Evolutionary conservation across 2,329 filamentous ascomycete species (phyloP).

Genomic region (Calonectria fujianensis): DNA sequence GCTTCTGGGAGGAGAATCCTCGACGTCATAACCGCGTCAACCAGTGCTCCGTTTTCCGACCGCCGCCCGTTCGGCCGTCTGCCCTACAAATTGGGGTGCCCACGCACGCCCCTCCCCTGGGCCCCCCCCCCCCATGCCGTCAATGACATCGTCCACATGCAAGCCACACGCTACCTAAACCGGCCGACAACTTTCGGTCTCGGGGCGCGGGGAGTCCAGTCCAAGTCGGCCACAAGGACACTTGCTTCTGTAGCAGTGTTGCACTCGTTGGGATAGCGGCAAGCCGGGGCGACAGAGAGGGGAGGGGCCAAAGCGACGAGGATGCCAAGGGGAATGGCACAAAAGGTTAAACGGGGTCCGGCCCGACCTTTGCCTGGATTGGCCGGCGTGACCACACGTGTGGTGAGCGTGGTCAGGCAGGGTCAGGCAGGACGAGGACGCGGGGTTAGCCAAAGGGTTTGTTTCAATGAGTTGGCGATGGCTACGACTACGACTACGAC

Average conservation of each 20-base stretch:
- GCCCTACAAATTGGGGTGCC: constrained; percentile 6
- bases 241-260: constrained; percentile 17
- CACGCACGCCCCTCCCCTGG: constrained; percentile 10
- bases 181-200: constrained; percentile 14
- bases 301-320: constrained; percentile 3
- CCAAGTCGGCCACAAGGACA: constrained; percentile 12
- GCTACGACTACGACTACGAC: not conserved
- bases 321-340: constrained; percentile 6
- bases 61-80: constrained; percentile 2
- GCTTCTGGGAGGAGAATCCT: not conserved
- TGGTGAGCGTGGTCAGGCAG: constrained; percentile 5
- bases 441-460: constrained; percentile 12
- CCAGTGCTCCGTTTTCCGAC: constrained; percentile 8
- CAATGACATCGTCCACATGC: constrained; percentile 50
- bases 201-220: constrained; percentile 7
- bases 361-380: constrained; percentile 25
- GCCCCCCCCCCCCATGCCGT: not conserved
- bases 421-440: not conserved
- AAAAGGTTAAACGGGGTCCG: constrained; percentile 23
- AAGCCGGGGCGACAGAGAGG: not conserved
- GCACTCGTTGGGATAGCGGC: constrained; percentile 22
- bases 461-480: constrained; percentile 15
- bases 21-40: constrained; percentile 28
- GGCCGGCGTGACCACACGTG: constrained; percentile 8
- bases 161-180: constrained; percentile 20